Conservation (phyloP, 768 basidiomycete genomes). For the Candolleomyces efflorescens region DNA sequence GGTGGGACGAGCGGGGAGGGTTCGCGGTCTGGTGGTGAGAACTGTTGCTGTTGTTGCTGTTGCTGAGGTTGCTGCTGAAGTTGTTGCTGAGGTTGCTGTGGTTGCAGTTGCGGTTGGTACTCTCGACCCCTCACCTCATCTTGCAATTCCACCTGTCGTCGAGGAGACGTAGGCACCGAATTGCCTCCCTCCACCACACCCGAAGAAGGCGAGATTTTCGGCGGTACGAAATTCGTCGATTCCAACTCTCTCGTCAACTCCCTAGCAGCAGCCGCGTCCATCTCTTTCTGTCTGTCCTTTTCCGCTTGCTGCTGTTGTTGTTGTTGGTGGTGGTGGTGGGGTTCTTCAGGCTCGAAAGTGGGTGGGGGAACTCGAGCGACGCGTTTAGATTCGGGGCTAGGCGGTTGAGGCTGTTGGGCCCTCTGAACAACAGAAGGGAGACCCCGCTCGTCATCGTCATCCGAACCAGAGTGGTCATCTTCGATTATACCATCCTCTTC, state of each 20-base stretch:
- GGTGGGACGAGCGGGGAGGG: slow-evolving; percentile 1
- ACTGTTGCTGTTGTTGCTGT: not conserved
- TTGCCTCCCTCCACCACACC: too few relatives aligned
- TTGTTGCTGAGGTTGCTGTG: not conserved
- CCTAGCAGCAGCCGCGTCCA: slow-evolving; percentile 63
- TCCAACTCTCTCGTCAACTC: slow-evolving; percentile 59
- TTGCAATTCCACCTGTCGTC: too few relatives aligned
- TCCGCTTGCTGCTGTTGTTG: too few relatives aligned
- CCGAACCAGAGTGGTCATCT: too few relatives aligned
- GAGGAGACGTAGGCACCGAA: too few relatives aligned
- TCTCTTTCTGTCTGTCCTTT: slow-evolving; percentile 50
- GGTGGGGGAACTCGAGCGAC: slow-evolving; percentile 31
- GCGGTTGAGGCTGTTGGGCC: not conserved
- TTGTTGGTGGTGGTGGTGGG: too few relatives aligned
- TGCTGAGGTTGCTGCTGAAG: slow-evolving; percentile 7
- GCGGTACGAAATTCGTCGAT: not conserved
- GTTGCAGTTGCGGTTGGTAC: too few relatives aligned
- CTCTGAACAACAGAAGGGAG: too few relatives aligned
- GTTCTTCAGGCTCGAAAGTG: slow-evolving; percentile 23
- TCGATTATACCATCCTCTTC: too few relatives aligned
- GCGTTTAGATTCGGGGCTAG: not conserved
- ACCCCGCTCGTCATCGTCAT: too few relatives aligned
- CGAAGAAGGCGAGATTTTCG: slow-evolving; percentile 20
- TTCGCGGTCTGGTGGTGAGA: not conserved
- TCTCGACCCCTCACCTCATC: too few relatives aligned